Conservation (phyloP, 176 grass and related monocot genomes). For the Eleusine coracana region DNA sequence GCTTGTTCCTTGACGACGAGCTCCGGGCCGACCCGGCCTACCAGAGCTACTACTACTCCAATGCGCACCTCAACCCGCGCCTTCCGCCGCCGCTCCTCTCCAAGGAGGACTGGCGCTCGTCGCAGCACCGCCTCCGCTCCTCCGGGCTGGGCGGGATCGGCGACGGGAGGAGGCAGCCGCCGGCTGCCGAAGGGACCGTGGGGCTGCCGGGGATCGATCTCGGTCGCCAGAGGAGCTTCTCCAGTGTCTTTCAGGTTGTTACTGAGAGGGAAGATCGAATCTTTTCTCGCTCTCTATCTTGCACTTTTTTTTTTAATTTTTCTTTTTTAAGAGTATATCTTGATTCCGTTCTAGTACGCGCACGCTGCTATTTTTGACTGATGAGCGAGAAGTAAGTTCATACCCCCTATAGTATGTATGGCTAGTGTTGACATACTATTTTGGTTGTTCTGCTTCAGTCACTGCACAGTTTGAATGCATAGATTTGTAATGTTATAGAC, state of each 20-base stretch:
- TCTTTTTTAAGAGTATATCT: conserved; percentile 14
- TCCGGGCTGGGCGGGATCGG: conserved; percentile 58
- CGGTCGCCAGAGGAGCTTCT: conserved; percentile 55
- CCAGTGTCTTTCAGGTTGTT: conserved; percentile 71
- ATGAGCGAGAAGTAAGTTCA: background rate
- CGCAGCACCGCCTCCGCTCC: conserved; percentile 50
- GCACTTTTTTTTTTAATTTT: background rate
- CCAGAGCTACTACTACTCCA: conserved; percentile 71
- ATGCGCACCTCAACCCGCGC: conserved; percentile 77
- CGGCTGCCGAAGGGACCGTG: conserved; percentile 40
- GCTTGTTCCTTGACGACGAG: conserved; percentile 55
- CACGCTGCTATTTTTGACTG: conserved; percentile 30
- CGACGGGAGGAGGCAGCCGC: conserved; percentile 48
- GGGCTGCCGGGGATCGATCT: conserved; percentile 55
- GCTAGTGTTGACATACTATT: background rate
- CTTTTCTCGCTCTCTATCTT: background rate
- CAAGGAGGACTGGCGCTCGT: conserved; percentile 72
- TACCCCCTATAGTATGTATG: conserved; percentile 9
- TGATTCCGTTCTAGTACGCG: conserved; percentile 7
- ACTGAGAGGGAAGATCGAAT: conserved; percentile 30
- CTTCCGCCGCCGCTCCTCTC: conserved; percentile 69
- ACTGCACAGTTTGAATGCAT: conserved; percentile 1
- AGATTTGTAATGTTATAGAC: background rate
- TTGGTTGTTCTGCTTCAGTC: background rate
- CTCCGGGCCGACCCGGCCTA: conserved; percentile 67